Conservation (phyloP, 106 monocot species). For the Dendrobium nobile region DNA sequence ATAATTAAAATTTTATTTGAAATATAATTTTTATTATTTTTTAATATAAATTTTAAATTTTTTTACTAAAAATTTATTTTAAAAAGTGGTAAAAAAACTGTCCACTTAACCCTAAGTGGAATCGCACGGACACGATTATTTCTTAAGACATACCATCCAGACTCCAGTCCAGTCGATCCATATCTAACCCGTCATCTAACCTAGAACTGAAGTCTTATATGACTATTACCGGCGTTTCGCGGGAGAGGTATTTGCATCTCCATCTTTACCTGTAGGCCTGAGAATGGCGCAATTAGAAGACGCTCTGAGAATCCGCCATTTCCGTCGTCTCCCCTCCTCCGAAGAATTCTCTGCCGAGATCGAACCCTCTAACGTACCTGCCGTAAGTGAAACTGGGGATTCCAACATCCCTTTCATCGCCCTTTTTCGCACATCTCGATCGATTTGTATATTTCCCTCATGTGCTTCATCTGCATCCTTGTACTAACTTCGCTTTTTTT, state of each 20-base stretch:
- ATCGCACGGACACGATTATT: no score
- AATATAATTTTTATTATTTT: no score
- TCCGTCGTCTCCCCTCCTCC: slow-evolving; percentile 25
- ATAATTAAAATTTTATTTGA: no score
- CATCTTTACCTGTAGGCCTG: not conserved
- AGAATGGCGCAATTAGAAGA: slow-evolving; percentile 20
- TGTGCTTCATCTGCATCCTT: not conserved
- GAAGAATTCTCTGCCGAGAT: slow-evolving; percentile 46
- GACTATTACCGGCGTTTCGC: no score
- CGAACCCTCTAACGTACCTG: slow-evolving; percentile 51
- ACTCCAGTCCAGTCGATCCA: no score
- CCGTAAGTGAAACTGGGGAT: slow-evolving; percentile 18
- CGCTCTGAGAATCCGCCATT: slow-evolving; percentile 18
- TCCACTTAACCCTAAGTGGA: no score
- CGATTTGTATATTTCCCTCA: not conserved
- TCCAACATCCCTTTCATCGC: not conserved
- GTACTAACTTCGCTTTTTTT: not conserved
- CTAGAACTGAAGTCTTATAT: no score
- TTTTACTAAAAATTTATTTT: no score
- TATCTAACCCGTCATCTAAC: no score
- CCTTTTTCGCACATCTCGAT: not conserved
- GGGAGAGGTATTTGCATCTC: not conserved
- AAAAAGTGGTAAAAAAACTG: no score
- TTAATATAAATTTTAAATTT: no score
- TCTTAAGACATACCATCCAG: no score